phyloP scores from a whole-genome alignment of 2,329 filamentous ascomycete genomes.

The Diaporthe helianthi region DNA sequence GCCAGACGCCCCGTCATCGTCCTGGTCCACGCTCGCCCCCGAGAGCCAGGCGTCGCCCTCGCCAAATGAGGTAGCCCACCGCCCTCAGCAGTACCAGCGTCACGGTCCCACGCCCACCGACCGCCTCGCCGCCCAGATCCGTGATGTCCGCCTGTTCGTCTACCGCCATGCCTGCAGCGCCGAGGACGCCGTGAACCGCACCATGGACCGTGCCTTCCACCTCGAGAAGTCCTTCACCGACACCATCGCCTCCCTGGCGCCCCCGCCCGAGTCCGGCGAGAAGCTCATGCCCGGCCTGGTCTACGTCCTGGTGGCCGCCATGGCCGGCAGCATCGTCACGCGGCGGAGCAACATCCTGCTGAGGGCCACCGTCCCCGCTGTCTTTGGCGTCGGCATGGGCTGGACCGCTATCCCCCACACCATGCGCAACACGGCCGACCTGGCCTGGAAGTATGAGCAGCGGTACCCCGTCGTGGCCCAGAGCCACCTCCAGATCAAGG shows the following conservation, averaged over 20 bases:
- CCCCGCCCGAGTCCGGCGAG: conserved; percentile 84
- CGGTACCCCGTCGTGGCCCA: conserved; percentile 83
- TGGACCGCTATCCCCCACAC: conserved; percentile 88
- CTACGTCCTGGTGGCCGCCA: conserved; percentile 91
- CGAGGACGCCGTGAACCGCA: conserved; percentile 83
- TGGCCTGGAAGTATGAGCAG: conserved; percentile 94
- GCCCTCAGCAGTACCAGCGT: conserved; percentile 15
- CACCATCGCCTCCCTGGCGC: conserved; percentile 88
- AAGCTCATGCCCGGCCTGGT: conserved; percentile 86
- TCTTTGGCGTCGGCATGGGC: conserved; percentile 81
- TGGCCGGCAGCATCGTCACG: conserved; percentile 92
- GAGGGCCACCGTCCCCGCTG: conserved; percentile 76
- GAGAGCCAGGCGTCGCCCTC: conserved; percentile 42
- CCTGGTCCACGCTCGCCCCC: conserved; percentile 39
- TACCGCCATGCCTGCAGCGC: conserved; percentile 76
- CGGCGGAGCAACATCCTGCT: conserved; percentile 87
- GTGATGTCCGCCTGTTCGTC: conserved; percentile 79
- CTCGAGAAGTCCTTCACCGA: conserved; percentile 90
- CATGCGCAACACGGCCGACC: conserved; percentile 84
- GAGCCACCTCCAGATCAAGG: conserved; percentile 75
- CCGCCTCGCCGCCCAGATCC: conserved; percentile 83
- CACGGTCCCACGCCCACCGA: conserved; percentile 82
- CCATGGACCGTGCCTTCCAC: conserved; percentile 80
- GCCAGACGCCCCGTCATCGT: conserved; percentile 43
- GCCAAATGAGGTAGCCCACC: conserved; percentile 36